phyloP scores from a whole-genome alignment of 2,329 filamentous ascomycete genomes.

The Trichoderma polysporum region DNA sequence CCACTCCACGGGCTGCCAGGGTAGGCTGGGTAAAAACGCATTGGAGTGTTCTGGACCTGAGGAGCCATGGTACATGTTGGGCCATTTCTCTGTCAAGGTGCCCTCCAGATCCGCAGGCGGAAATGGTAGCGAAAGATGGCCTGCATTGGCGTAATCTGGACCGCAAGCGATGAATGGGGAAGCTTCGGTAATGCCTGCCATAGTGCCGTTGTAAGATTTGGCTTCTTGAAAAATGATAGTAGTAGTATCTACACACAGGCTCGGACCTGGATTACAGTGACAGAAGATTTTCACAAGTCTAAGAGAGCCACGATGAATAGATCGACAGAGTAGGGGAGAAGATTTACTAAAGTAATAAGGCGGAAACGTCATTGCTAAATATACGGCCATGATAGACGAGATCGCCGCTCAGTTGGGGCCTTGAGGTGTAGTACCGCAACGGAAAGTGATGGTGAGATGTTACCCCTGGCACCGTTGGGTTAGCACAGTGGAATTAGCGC shows the following conservation, averaged over 20 bases:
- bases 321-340: background rate
- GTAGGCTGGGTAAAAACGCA: background rate
- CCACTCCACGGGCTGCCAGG: constrained; percentile 2
- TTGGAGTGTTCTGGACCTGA: background rate
- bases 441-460: background rate
- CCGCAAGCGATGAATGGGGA: constrained; percentile 1
- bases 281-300: background rate
- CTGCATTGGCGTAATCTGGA: constrained; percentile 14
- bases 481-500: constrained; percentile 15
- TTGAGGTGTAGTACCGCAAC: background rate
- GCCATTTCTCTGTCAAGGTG: constrained; percentile 8
- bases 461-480: constrained; percentile 16
- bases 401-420: background rate
- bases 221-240: background rate
- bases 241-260: background rate
- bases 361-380: constrained; percentile 19
- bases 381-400: background rate
- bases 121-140: background rate
- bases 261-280: background rate
- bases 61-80: background rate
- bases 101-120: constrained; percentile 12
- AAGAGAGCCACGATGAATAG: background rate
- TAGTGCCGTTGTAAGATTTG: background rate
- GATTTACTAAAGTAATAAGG: background rate
- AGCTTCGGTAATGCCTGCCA: constrained; percentile 7